These are phyloP conservation scores for Leccinellum luteum DNA, from an alignment of 768 basidiomycete genomes.

Conservation along the genomic window DNA sequence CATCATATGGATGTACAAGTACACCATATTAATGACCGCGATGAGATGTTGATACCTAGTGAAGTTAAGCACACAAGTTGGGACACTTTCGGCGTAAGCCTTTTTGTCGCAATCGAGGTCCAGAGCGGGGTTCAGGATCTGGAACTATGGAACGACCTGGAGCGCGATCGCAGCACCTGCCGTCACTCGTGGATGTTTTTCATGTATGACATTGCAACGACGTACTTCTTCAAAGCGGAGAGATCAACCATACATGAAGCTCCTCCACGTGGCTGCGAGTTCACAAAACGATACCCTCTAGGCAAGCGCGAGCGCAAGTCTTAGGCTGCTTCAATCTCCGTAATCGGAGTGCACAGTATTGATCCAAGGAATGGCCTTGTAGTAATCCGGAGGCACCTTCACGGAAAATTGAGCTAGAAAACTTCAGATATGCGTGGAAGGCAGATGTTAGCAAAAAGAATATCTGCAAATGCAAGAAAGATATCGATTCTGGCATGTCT, in stretches of 20 bases:
- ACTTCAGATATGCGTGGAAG: neutral
- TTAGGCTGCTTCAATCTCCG: neutral
- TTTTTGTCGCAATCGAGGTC: neutral
- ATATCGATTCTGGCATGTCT: too few species aligned
- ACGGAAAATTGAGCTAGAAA: neutral
- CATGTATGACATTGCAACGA: neutral
- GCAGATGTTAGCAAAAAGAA: too few species aligned
- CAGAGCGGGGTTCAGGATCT: neutral
- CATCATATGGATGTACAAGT: too few species aligned
- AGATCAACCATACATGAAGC: neutral
- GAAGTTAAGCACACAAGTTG: neutral
- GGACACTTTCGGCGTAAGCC: neutral
- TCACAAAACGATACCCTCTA: neutral
- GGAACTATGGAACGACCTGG: neutral
- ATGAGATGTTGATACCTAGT: neutral
- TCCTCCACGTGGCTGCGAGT: neutral
- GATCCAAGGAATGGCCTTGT: neutral
- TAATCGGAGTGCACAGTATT: neutral
- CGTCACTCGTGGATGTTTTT: neutral
- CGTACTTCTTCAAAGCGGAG: neutral
- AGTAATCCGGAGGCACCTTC: neutral
- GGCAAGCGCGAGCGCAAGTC: neutral
- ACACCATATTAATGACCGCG: too few species aligned
- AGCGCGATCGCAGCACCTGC: too few species aligned
- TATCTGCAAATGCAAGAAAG: neutral